Conservation (phyloP, 331 rosid species). For the Quercus phellos region DNA sequence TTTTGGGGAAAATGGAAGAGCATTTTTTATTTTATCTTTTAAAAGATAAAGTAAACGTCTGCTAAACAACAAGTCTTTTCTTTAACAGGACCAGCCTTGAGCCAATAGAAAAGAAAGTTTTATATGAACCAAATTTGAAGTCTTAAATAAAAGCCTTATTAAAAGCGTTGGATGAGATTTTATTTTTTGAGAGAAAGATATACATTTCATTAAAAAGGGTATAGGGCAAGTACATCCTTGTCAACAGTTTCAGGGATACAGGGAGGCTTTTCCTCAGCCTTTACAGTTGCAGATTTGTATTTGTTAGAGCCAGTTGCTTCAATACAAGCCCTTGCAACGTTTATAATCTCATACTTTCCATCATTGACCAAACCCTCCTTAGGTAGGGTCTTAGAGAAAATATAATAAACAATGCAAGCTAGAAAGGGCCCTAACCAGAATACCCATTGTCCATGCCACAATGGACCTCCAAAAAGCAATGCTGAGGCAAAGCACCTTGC, state of each 20-base stretch:
- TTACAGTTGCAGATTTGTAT: neutral
- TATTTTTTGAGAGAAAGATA: too few species aligned
- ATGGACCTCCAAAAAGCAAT: neutral
- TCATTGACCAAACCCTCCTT: neutral
- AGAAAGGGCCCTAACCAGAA: constrained; percentile 26
- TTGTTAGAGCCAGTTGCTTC: neutral
- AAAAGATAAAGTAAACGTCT: neutral
- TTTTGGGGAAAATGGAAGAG: neutral
- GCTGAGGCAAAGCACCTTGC: constrained; percentile 33
- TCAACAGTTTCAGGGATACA: too few species aligned
- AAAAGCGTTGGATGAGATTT: too few species aligned
- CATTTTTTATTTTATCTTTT: neutral
- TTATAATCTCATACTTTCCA: neutral
- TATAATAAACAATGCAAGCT: constrained; percentile 8
- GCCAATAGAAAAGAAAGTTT: neutral
- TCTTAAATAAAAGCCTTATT: neutral
- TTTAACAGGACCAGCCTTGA: too few species aligned
- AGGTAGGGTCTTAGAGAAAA: constrained; percentile 1
- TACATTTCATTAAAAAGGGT: too few species aligned
- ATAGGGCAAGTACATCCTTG: too few species aligned
- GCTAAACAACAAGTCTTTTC: neutral
- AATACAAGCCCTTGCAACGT: neutral
- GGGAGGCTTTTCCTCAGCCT: too few species aligned
- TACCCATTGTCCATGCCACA: constrained; percentile 30
- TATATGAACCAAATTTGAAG: too few species aligned